A percentile compares a stretch with the other conserved stretches of the same genome.
Conservation (phyloP, 495 filamentous ascomycete genomes). For the Neurospora sp. region DNA sequence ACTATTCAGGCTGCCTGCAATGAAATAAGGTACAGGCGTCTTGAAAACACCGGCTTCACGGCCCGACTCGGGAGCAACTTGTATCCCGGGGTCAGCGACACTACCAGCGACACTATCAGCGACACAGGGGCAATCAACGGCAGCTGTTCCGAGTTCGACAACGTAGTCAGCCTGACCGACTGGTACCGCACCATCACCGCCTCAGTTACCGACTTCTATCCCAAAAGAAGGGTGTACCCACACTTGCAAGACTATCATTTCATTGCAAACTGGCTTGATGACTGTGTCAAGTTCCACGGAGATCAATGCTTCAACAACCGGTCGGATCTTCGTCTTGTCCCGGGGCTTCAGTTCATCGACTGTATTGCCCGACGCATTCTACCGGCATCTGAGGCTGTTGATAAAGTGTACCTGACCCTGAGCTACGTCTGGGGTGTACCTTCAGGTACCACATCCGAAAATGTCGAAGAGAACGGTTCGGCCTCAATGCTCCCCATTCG, state of each 20-base stretch:
- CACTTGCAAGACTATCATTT: not conserved
- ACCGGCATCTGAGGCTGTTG: not conserved
- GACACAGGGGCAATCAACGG: too few species aligned
- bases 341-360: not conserved
- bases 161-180: too few species aligned
- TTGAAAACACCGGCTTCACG: too few species aligned
- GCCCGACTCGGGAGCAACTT: too few species aligned
- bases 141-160: too few species aligned
- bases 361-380: not conserved
- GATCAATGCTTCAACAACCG: not conserved
- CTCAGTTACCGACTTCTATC: too few species aligned
- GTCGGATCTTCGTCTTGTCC: accelerated
- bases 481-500: not conserved
- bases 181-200: too few species aligned
- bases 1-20: too few species aligned
- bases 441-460: not conserved
- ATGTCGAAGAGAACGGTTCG: not conserved
- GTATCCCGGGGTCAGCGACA: too few species aligned
- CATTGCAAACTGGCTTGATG: not conserved
- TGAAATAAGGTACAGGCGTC: too few species aligned
- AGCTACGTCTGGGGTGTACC: not conserved
- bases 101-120: too few species aligned
- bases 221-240: not conserved
- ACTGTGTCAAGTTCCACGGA: not conserved
- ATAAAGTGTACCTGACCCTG: not conserved